These are phyloP conservation scores for Coemansia sp. DNA, from an alignment of 192 early-diverging fungal species.

Conservation along the genomic window DNA sequence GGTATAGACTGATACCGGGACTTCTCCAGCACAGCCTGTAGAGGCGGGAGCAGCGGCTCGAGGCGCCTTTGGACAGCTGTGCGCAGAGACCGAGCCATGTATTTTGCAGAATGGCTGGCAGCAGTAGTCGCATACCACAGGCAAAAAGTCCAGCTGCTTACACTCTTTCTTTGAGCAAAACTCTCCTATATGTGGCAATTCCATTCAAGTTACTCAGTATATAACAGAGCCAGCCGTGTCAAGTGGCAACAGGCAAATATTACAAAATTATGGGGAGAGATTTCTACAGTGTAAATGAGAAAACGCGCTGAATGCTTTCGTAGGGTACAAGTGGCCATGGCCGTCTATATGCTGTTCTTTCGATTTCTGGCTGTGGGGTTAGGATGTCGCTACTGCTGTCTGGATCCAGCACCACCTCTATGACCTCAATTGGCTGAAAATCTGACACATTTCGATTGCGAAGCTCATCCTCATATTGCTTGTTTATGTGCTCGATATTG, in stretches of 20 bases:
- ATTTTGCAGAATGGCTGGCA: slow-evolving; percentile 24
- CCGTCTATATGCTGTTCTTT: not conserved
- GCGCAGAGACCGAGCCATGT: slow-evolving; percentile 19
- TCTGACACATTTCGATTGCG: not conserved
- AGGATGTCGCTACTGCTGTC: not conserved
- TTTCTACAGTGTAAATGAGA: slow-evolving; percentile 38
- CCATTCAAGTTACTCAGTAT: slow-evolving; percentile 13
- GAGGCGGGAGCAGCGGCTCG: not conserved
- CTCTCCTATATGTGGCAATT: slow-evolving; percentile 37
- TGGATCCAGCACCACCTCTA: slow-evolving; percentile 35
- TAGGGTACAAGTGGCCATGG: slow-evolving; percentile 39
- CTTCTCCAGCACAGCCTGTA: not conserved
- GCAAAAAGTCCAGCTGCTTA: slow-evolving; percentile 35
- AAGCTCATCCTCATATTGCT: slow-evolving; percentile 5
- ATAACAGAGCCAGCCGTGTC: too few species aligned
- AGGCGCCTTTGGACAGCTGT: slow-evolving; percentile 17
- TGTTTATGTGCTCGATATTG: slow-evolving; percentile 31
- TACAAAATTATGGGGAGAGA: too few species aligned
- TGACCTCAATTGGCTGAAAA: slow-evolving; percentile 18
- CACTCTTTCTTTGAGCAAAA: slow-evolving; percentile 31
- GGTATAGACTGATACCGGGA: slow-evolving; percentile 28
- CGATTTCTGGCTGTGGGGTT: not conserved
- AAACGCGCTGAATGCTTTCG: slow-evolving; percentile 27
- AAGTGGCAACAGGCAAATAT: not conserved
- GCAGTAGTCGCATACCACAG: slow-evolving; percentile 22